phyloP scores from a whole-genome alignment of 75 land plant genomes.

The Picea glauca region DNA sequence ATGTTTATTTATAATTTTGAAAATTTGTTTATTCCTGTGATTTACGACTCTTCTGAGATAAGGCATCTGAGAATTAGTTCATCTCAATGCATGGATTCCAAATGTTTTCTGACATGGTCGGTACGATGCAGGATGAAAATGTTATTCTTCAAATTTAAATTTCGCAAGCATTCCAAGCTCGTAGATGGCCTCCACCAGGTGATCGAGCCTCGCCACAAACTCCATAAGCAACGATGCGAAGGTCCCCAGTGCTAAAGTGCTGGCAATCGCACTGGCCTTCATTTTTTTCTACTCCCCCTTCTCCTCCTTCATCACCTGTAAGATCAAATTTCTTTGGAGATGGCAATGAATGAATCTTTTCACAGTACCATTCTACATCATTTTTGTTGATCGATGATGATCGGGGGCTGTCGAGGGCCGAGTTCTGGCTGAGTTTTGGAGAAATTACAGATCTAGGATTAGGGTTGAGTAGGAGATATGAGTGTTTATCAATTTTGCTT shows the following conservation, averaged over 20 bases:
- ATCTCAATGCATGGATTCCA: no score
- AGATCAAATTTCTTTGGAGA: no score
- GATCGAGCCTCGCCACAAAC: slow-evolving; percentile 58
- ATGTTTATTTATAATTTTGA: no score
- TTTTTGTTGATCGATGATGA: no score
- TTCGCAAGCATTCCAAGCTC: slow-evolving; percentile 49
- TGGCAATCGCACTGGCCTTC: slow-evolving; percentile 26
- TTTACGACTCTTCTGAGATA: no score
- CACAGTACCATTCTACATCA: no score
- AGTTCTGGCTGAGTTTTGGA: no score
- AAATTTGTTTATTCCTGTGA: no score
- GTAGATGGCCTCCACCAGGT: slow-evolving; percentile 60
- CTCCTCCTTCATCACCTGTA: not conserved
- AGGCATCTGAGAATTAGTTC: no score
- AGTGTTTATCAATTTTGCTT: slow-evolving; percentile 41
- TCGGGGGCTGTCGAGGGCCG: no score
- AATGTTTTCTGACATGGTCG: no score
- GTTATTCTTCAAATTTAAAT: slow-evolving; percentile 21
- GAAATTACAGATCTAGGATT: not conserved
- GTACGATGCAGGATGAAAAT: no score
- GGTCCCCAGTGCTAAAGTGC: slow-evolving; percentile 47
- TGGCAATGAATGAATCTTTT: not conserved
- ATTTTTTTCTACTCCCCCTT: not conserved
- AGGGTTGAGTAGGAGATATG: not conserved
- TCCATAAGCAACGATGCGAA: slow-evolving; percentile 64